Evolutionary conservation across 1,284 basidiomycete genomes (phyloP).

Genomic region (Heterobasidion annosum): DNA sequence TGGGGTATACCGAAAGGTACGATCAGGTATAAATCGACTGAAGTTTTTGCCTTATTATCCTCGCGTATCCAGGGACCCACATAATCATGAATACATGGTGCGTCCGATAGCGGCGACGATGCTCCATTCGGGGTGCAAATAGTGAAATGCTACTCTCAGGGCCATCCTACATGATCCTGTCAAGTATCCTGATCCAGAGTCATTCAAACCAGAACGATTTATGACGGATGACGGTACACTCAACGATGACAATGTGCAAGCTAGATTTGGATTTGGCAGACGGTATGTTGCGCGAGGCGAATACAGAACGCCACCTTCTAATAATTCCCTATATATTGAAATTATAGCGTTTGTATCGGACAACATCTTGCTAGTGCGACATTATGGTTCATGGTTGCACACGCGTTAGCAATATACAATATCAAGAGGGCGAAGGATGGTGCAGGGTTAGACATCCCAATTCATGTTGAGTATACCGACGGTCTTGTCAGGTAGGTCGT

Average conservation of each 20-base stretch:
- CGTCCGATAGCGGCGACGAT: neutral
- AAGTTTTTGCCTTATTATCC: too few species aligned
- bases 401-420: constrained; percentile 4
- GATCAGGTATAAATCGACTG: neutral
- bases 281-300: neutral
- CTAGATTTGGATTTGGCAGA: constrained; percentile 10
- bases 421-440: constrained; percentile 4
- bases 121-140: neutral
- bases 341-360: constrained; percentile 9
- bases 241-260: constrained; percentile 7
- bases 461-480: neutral
- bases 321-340: neutral
- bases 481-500: neutral
- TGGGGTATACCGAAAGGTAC: constrained; percentile 13
- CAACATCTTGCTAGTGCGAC: constrained; percentile 11
- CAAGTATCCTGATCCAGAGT: constrained; percentile 16
- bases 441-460: constrained; percentile 1
- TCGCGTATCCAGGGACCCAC: neutral
- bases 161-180: constrained; percentile 17
- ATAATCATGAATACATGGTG: constrained; percentile 12
- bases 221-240: constrained; percentile 10
- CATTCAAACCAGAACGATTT: constrained; percentile 19
- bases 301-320: neutral
- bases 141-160: constrained; percentile 9
- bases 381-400: constrained; percentile 7